Percentiles rank a stretch among this genome's conserved stretches.
phyloP scores from a whole-genome alignment of 495 filamentous ascomycete genomes.

The Talaromyces wortmannii region DNA sequence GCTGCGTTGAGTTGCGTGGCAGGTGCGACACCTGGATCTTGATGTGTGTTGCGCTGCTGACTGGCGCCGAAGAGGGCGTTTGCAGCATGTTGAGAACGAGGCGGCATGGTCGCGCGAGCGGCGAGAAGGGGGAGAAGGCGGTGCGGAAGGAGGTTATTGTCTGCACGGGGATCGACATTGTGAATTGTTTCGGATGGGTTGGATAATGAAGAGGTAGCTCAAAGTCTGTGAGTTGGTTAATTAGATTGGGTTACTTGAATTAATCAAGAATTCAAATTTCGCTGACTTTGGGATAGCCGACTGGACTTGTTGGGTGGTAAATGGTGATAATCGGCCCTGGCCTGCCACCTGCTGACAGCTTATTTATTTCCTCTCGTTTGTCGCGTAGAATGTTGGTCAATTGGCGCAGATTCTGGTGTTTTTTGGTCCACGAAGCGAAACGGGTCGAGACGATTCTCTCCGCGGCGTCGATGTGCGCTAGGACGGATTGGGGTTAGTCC shows the following conservation, averaged over 20 bases:
- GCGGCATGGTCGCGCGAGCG: constrained; percentile 68
- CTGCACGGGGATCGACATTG: constrained; percentile 66
- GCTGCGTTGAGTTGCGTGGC: constrained; percentile 49
- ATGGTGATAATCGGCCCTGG: too few relatives aligned
- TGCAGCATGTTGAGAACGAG: constrained; percentile 78
- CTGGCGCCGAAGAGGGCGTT: constrained; percentile 56
- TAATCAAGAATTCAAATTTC: too few relatives aligned
- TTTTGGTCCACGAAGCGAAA: too few relatives aligned
- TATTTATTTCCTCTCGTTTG: too few relatives aligned
- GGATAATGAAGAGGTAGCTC: background rate
- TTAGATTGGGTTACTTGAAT: background rate
- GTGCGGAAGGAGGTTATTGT: constrained; percentile 72
- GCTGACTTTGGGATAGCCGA: too few relatives aligned
- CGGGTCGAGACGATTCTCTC: too few relatives aligned
- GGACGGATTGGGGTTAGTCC: too few relatives aligned
- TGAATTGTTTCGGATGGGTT: constrained; percentile 8
- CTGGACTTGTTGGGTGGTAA: too few relatives aligned
- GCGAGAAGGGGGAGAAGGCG: constrained; percentile 87
- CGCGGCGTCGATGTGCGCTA: too few relatives aligned
- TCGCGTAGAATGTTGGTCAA: too few relatives aligned
- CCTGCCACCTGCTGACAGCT: too few relatives aligned
- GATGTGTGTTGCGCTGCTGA: constrained; percentile 67
- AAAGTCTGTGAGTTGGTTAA: background rate
- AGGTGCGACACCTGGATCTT: constrained; percentile 64
- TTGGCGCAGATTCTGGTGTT: too few relatives aligned